Percentiles rank a stretch among this genome's conserved stretches.
Conservation (phyloP, 1,284 basidiomycete species). For the Spongiforma sp. region DNA sequence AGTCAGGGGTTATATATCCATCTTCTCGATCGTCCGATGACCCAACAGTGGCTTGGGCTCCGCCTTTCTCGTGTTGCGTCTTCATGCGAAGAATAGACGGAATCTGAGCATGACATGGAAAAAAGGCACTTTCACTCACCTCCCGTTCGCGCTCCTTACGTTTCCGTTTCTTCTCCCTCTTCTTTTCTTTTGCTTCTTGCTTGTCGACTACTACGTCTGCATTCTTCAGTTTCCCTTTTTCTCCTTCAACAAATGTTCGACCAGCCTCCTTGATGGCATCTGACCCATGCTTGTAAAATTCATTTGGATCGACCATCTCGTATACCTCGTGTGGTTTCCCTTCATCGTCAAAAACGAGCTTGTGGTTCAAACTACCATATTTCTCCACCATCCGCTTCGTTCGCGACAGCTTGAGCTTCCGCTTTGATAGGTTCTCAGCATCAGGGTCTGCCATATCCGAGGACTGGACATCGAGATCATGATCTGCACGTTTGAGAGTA, state of each 20-base stretch:
- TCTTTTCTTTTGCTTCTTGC: constrained; percentile 86
- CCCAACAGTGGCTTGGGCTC: constrained; percentile 38
- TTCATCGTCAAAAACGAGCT: constrained; percentile 87
- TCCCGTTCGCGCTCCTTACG: constrained; percentile 75
- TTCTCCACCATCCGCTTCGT: constrained; percentile 82
- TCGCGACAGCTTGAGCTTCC: constrained; percentile 69
- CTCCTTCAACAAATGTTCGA: constrained; percentile 71
- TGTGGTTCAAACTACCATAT: constrained; percentile 66
- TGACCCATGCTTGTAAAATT: constrained; percentile 63
- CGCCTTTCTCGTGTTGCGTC: constrained; percentile 26
- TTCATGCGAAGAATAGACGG: constrained; percentile 23
- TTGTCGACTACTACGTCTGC: constrained; percentile 82
- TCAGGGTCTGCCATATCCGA: constrained; percentile 37
- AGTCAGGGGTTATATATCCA: constrained; percentile 77
- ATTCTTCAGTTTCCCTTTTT: constrained; percentile 72
- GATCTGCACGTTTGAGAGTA: constrained; percentile 90
- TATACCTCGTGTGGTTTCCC: constrained; percentile 83
- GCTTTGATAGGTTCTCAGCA: constrained; percentile 55
- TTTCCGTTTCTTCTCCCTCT: constrained; percentile 89
- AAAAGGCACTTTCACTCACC: constrained; percentile 41
- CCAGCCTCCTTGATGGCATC: constrained; percentile 73
- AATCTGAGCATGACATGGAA: constrained; percentile 2
- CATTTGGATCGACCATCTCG: constrained; percentile 77
- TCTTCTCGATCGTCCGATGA: constrained; percentile 56
- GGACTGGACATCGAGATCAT: constrained; percentile 75